A percentile compares a stretch with the other conserved stretches of the same genome.
phyloP scores from a whole-genome alignment of 78 protist species.

The Dictyostelium discoideum region DNA sequence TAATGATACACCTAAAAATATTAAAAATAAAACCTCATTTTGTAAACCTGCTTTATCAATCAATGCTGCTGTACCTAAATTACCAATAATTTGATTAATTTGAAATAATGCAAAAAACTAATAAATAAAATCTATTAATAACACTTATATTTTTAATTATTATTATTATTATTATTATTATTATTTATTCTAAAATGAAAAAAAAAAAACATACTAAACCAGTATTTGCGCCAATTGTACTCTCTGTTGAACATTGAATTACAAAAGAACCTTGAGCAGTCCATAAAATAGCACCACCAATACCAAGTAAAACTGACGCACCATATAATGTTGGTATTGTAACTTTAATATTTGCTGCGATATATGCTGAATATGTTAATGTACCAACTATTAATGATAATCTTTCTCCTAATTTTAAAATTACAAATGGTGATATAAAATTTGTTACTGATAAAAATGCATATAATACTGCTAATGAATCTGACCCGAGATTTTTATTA shows the following conservation, averaged over 20 bases:
- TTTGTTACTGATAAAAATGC: conserved; percentile 50
- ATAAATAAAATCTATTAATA: too few species aligned
- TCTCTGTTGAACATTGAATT: conserved; percentile 64
- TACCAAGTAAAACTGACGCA: conserved; percentile 50
- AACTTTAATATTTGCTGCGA: conserved; percentile 62
- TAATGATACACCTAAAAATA: neutral
- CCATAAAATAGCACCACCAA: conserved; percentile 80
- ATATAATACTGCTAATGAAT: conserved; percentile 54
- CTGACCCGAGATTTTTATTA: conserved; percentile 20
- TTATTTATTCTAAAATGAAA: too few species aligned
- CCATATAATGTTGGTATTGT: neutral
- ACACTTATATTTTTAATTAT: too few species aligned
- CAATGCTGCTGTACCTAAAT: conserved; percentile 35
- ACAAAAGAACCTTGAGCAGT: conserved; percentile 78
- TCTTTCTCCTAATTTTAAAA: conserved; percentile 34
- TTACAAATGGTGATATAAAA: conserved; percentile 64
- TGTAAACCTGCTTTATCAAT: neutral
- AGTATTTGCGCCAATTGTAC: conserved; percentile 55
- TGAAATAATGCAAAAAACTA: conserved; percentile 77
- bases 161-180: too few species aligned
- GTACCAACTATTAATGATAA: conserved; percentile 43
- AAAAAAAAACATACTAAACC: conserved; percentile 34
- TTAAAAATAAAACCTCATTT: neutral
- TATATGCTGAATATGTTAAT: conserved; percentile 26
- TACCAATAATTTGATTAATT: conserved; percentile 56